Evolutionary conservation across 345 rosid species (phyloP), one percentile per base, ranked within the genome.

Genomic region (Reutealis trisperma): DNA sequence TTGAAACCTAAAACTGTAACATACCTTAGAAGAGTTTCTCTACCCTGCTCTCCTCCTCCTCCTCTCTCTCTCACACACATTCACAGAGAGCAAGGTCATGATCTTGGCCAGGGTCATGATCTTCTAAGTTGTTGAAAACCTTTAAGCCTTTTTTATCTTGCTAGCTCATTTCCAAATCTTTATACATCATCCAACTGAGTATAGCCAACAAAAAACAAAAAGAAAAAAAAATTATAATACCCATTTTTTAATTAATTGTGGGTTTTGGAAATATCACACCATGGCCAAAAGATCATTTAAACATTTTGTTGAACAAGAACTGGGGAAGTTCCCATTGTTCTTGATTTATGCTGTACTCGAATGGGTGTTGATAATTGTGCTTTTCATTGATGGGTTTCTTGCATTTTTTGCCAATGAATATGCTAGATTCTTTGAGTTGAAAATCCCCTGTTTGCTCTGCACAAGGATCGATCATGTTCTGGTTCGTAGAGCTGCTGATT

Each of bases 371-470:
- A 93, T 96, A 44, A 24, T 86, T 22, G 7, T 93, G 44, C 87
- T 96, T 18, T 90, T 92, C 77, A 41, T 91, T 59, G 93, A 96
- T 42, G 97, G 97, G 3, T 81, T 87, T 54, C 79, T 96, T 32
- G 87, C 94, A 19, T 92, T 92, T 67, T 34, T 81, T 1, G 86
- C 93, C 63, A 90, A 89, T 51, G 92, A 89, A 84, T 91, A 80
- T 18, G 93, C 98, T 55, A 87, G 70, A 79, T 93, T 91, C 85
- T 93, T 93, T 21, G 98, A 92, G 45, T 83, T 95, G 86, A 82
- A 77, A 74, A 79, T 85, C 65, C 99, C 99, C 24, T 95, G 99
- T 83, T 86, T 95, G 82, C 84, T 92, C 41, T 95, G 99, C 80
- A 93, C 96, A 2, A 84, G 97, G 84, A 83, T 93, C 27, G 97